phyloP scores from a whole-genome alignment of 169 alveolate genomes.

The Eimeria sp. region DNA sequence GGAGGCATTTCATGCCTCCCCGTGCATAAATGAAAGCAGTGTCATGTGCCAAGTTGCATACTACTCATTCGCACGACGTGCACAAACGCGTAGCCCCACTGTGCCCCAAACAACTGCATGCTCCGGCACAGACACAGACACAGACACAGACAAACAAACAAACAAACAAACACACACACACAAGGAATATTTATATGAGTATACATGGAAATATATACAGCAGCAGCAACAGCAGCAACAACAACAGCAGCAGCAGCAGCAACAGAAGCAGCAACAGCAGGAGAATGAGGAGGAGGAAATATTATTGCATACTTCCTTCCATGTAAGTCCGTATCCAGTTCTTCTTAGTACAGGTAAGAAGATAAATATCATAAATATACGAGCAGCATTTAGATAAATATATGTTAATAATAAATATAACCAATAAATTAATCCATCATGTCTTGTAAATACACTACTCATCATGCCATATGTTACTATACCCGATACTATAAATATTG shows the following conservation, averaged over 20 bases:
- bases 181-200: too few relatives aligned
- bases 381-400: conserved; percentile 87
- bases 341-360: conserved; percentile 90
- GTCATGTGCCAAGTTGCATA: not conserved
- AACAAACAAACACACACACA: too few relatives aligned
- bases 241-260: conserved; percentile 33
- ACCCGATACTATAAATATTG: conserved; percentile 92
- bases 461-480: conserved; percentile 92
- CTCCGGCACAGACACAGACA: not conserved
- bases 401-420: conserved; percentile 86
- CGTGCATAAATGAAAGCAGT: not conserved
- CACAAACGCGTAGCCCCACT: not conserved
- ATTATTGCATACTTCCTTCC: conserved; percentile 88
- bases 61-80: not conserved
- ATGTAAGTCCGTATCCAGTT: conserved; percentile 90
- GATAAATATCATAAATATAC: conserved; percentile 90
- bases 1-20: not conserved
- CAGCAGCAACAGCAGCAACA: not conserved
- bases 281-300: not conserved
- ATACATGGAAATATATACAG: too few relatives aligned
- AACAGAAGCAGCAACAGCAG: conserved; percentile 17
- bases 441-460: conserved; percentile 85
- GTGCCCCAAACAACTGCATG: too few relatives aligned
- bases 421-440: conserved; percentile 77
- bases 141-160: not conserved